These are phyloP conservation scores for Gloeopeniophorella convolvens DNA, from an alignment of 768 basidiomycete genomes.

Conservation along the genomic window DNA sequence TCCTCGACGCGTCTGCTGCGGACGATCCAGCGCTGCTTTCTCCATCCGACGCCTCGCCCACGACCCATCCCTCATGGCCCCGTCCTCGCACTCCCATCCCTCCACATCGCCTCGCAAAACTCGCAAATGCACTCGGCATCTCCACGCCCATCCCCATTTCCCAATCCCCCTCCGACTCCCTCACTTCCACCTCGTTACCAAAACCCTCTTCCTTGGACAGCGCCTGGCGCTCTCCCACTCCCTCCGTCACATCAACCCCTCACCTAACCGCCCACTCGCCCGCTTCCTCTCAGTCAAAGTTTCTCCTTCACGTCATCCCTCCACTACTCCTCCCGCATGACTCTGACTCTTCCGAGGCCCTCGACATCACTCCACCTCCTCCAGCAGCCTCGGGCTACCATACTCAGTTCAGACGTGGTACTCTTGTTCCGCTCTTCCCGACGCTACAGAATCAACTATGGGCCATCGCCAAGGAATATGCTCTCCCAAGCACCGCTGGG, in stretches of 20 bases:
- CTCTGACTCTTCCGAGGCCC: slow-evolving; percentile 35
- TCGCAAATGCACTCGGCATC: slow-evolving; percentile 83
- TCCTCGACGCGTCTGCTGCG: not conserved
- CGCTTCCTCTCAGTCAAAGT: slow-evolving; percentile 49
- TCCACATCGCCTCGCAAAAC: slow-evolving; percentile 70
- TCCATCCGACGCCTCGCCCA: slow-evolving; percentile 15
- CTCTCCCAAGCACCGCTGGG: slow-evolving; percentile 79
- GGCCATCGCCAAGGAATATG: slow-evolving; percentile 91
- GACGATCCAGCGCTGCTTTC: not conserved
- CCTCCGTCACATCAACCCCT: slow-evolving; percentile 35
- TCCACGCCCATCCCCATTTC: slow-evolving; percentile 62
- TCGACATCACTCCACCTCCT: slow-evolving; percentile 47
- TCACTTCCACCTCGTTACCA: slow-evolving; percentile 14
- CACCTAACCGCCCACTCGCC: slow-evolving; percentile 31
- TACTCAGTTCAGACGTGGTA: slow-evolving; percentile 73
- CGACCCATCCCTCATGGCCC: slow-evolving; percentile 39
- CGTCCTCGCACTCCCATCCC: slow-evolving; percentile 67
- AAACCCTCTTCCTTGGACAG: slow-evolving; percentile 33
- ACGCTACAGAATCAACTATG: slow-evolving; percentile 76
- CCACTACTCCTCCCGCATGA: slow-evolving; percentile 67
- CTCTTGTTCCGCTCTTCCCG: slow-evolving; percentile 79
- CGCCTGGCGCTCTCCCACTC: slow-evolving; percentile 36
- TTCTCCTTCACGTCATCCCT: slow-evolving; percentile 79
- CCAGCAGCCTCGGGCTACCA: slow-evolving; percentile 68
- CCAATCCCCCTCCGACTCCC: slow-evolving; percentile 20